These are phyloP conservation scores for Priceomyces haplophilus DNA, from an alignment of 805 yeast species.

Conservation along the genomic window DNA sequence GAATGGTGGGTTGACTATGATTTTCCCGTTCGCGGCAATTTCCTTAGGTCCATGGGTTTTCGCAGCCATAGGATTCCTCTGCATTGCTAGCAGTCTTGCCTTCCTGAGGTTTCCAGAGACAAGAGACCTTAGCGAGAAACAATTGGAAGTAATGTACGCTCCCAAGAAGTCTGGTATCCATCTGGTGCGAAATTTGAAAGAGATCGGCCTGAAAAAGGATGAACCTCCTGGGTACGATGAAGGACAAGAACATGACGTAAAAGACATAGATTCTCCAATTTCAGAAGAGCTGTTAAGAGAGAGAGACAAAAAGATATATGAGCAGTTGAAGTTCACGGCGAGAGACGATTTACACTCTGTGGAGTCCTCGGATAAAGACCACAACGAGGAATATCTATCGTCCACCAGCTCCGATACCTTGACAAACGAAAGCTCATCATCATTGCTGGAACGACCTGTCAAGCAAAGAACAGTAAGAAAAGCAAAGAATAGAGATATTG, in stretches of 20 bases:
- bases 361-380: slow-evolving; percentile 1
- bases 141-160: slow-evolving; percentile 21
- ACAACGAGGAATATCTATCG: not conserved
- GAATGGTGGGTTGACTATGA: slow-evolving; percentile 34
- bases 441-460: not conserved
- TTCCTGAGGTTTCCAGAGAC: slow-evolving; percentile 46
- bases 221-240: not conserved
- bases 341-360: not conserved
- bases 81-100: slow-evolving; percentile 29
- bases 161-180: not conserved
- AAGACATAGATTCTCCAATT: not conserved
- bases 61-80: slow-evolving; percentile 31
- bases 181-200: not conserved
- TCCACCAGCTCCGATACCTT: not conserved
- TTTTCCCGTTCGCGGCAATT: slow-evolving; percentile 39
- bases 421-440: not conserved
- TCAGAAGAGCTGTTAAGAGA: not conserved
- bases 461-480: too few relatives aligned
- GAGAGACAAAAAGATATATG: slow-evolving; percentile 5
- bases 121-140: slow-evolving; percentile 20
- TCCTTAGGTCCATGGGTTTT: slow-evolving; percentile 40
- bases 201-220: not conserved
- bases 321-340: not conserved
- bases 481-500: not conserved
- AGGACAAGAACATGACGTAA: not conserved